Percentiles rank a stretch among this genome's conserved stretches.
Evolutionary conservation across 176 grass and related monocot genomes (phyloP).

Genomic region (Carex scoparia): DNA sequence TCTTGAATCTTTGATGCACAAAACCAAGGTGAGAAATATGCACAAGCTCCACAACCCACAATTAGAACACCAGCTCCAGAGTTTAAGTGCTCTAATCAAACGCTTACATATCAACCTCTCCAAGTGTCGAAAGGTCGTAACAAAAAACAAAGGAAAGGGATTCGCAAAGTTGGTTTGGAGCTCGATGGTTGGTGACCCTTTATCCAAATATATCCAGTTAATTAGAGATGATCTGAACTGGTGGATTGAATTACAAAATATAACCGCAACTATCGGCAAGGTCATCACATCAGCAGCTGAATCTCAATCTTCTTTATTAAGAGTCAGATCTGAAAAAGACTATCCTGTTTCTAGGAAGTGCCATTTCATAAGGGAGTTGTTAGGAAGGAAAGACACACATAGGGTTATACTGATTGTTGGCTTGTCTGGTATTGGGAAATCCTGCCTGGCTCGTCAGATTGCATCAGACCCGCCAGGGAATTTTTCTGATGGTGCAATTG

Average conservation of each 20-base stretch:
- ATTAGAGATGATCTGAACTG: slow-evolving; percentile 66
- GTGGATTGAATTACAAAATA: slow-evolving; percentile 65
- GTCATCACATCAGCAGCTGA: slow-evolving; percentile 35
- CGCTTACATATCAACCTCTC: slow-evolving; percentile 36
- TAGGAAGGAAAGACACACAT: slow-evolving; percentile 37
- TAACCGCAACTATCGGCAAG: slow-evolving; percentile 33
- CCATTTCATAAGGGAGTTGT: slow-evolving; percentile 33
- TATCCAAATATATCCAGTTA: slow-evolving; percentile 41
- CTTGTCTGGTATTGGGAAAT: slow-evolving; percentile 64
- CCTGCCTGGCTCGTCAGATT: slow-evolving; percentile 55
- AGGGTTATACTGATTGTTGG: slow-evolving; percentile 61
- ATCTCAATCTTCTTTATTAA: slow-evolving; percentile 31
- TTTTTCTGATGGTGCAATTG: slow-evolving; percentile 49
- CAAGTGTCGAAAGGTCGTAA: slow-evolving; percentile 44
- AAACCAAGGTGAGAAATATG: slow-evolving; percentile 39
- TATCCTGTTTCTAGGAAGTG: slow-evolving; percentile 57
- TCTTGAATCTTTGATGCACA: slow-evolving; percentile 41
- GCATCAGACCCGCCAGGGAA: slow-evolving; percentile 36
- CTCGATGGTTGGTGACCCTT: slow-evolving; percentile 51
- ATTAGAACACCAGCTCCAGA: slow-evolving; percentile 53
- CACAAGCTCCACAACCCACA: slow-evolving; percentile 42
- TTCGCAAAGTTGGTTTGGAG: slow-evolving; percentile 51
- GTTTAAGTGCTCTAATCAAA: slow-evolving; percentile 40
- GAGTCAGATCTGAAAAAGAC: slow-evolving; percentile 43
- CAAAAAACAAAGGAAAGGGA: slow-evolving; percentile 46